Conservation (phyloP, 352 stramenopile species). For the Blastocystis sp. region DNA sequence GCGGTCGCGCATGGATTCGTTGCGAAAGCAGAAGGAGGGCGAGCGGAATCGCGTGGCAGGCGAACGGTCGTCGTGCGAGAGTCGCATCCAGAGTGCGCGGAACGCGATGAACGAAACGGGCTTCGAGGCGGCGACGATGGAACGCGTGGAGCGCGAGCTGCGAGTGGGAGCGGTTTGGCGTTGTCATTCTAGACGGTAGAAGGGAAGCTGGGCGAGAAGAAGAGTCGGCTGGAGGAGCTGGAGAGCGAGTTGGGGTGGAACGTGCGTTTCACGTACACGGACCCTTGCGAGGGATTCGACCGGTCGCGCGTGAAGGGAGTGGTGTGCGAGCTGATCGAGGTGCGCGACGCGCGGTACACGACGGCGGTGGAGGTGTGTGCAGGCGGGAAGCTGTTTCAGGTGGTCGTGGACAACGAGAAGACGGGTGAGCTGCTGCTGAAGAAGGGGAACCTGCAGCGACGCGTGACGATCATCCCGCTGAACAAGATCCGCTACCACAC, state of each 20-base stretch:
- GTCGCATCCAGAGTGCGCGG: not conserved
- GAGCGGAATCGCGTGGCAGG: not conserved
- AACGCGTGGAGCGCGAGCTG: not conserved
- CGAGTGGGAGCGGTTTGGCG: no score
- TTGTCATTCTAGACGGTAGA: not conserved
- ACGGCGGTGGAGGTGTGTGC: conserved; percentile 92
- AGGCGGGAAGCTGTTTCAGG: conserved; percentile 91
- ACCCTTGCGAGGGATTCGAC: conserved; percentile 84
- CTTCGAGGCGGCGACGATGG: not conserved
- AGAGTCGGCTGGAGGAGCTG: not conserved
- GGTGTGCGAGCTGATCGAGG: conserved; percentile 84
- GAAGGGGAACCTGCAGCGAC: conserved; percentile 82
- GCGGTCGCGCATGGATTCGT: not conserved
- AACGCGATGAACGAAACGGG: not conserved
- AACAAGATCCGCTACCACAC: conserved; percentile 83
- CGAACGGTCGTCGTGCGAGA: not conserved
- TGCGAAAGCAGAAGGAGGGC: not conserved
- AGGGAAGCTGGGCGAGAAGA: not conserved
- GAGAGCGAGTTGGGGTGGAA: not conserved
- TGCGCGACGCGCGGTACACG: conserved; percentile 79
- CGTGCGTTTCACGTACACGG: conserved; percentile 76
- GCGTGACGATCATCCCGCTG: conserved; percentile 95
- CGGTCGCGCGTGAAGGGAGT: conserved; percentile 87
- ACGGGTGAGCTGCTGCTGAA: conserved; percentile 92
- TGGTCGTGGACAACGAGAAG: conserved; percentile 94